Evolutionary conservation across 2,329 filamentous ascomycete species (phyloP).

Genomic region (Daldinia sp.): DNA sequence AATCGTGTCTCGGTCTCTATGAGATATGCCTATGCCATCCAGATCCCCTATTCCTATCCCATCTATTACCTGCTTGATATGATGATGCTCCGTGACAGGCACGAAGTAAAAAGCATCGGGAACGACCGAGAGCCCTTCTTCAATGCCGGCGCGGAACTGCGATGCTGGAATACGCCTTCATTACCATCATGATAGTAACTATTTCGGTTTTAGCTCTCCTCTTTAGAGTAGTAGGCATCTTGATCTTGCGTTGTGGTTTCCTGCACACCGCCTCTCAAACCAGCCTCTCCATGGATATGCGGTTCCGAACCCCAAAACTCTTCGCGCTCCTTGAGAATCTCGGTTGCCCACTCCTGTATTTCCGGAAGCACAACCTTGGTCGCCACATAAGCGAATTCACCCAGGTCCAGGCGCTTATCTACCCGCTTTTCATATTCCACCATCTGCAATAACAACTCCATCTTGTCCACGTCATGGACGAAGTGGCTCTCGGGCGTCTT

Average conservation of each 20-base stretch:
- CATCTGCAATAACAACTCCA: constrained; percentile 95
- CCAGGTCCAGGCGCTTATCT: constrained; percentile 73
- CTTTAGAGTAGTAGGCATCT: constrained; percentile 58
- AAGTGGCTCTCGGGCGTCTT: constrained; percentile 85
- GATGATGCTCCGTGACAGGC: neutral
- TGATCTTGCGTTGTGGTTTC: constrained; percentile 52
- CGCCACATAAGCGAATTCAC: constrained; percentile 86
- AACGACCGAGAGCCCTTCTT: neutral
- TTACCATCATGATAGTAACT: constrained; percentile 10
- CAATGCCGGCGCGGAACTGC: neutral
- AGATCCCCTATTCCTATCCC: neutral
- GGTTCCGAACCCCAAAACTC: constrained; percentile 70
- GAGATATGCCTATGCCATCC: neutral
- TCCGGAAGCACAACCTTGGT: constrained; percentile 77
- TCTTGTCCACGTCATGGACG: constrained; percentile 97
- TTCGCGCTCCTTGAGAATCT: constrained; percentile 78
- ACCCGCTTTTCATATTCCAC: constrained; percentile 87
- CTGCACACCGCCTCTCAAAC: constrained; percentile 51
- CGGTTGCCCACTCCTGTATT: constrained; percentile 79
- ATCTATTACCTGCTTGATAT: neutral
- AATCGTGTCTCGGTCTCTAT: constrained; percentile 1
- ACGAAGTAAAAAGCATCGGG: neutral
- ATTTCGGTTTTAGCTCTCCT: constrained; percentile 13
- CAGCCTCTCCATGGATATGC: constrained; percentile 58
- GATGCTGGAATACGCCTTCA: neutral